Evolutionary conservation across 352 stramenopile species (phyloP).

Genomic region (Bremia lactucae): DNA sequence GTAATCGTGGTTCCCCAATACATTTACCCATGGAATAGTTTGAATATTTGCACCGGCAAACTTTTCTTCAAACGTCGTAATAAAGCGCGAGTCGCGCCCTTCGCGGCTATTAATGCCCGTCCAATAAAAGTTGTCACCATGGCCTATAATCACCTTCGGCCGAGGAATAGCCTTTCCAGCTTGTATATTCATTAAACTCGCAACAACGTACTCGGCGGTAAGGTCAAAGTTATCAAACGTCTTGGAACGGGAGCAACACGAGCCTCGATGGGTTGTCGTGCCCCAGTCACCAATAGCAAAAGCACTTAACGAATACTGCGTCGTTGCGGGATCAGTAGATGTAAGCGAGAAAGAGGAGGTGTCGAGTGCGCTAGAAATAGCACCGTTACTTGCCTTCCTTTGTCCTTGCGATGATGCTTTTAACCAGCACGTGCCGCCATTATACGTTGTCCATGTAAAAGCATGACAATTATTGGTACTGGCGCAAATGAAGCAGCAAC

Average conservation of each 20-base stretch:
- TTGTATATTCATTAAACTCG: slow-evolving; percentile 13
- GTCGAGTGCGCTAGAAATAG: neutral
- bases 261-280: slow-evolving; percentile 3
- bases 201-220: slow-evolving; percentile 11
- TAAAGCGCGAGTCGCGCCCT: slow-evolving; percentile 7
- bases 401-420: slow-evolving; percentile 2
- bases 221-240: slow-evolving; percentile 17
- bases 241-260: slow-evolving; percentile 7
- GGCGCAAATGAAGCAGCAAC: slow-evolving; percentile 3
- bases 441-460: slow-evolving; percentile 8
- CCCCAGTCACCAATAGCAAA: slow-evolving; percentile 20
- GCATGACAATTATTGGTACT: slow-evolving; percentile 1
- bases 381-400: neutral
- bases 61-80: slow-evolving; percentile 4
- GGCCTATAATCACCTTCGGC: slow-evolving; percentile 11
- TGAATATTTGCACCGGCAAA: slow-evolving; percentile 10
- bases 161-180: slow-evolving; percentile 1
- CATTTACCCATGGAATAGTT: slow-evolving; percentile 5
- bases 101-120: slow-evolving; percentile 11
- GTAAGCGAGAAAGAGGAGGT: slow-evolving; percentile 7
- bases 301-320: slow-evolving; percentile 9
- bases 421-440: slow-evolving; percentile 5
- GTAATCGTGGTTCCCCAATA: slow-evolving; percentile 19
- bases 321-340: slow-evolving; percentile 17
- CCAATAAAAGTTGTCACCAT: slow-evolving; percentile 22